Evolutionary conservation across 768 basidiomycete species (phyloP), one percentile per base, ranked within the genome.

Genomic region (Suillus lakei): DNA sequence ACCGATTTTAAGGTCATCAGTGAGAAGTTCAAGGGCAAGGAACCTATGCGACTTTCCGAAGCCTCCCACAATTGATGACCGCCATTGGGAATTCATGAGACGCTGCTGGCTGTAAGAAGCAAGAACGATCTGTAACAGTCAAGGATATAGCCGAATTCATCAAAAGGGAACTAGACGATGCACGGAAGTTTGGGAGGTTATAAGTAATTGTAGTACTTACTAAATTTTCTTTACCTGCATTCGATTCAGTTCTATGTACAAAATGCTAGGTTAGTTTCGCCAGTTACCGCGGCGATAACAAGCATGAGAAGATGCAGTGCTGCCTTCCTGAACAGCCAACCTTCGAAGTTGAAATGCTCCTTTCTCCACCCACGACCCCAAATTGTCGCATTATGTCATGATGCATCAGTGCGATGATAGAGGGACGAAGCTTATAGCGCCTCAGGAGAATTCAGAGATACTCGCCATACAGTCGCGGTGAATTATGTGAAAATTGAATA

Each of bases 51-150:
- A 23, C 26, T 30, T 12, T 2, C 5, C 0, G 43, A 55, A 38
- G n/a, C 10, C 16, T 32, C 50, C 62, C 2, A 66, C n/a, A n/a
- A n/a, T 66, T 38, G 65, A 43, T 38, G 43, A 55, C 26, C n/a
- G 32, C 10, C 32, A 64, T 32, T 66, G 46, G 46, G 36, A 63
- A 15, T 62, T 68, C 26, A 66, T 68, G 44, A 56, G 46, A 38
- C 23, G 46, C 30, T 68, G 67, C 50, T 60, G 66, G 61, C 26
- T n/a, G 60, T 23, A 5, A 34, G 16, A 39, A 51, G 12, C 36
- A 50, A 41, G 43, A 67, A 18, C 21, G 63, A 58, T 21, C 3
- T 48, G 56, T 28, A 3, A 18, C n/a, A 13, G 16, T 34, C 5
- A 38, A 43, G 32, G 53, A 51, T 9, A 43, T 66, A 34, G 55